phyloP scores from a whole-genome alignment of 441 rosid genomes.

The Jatropha podagrica region DNA sequence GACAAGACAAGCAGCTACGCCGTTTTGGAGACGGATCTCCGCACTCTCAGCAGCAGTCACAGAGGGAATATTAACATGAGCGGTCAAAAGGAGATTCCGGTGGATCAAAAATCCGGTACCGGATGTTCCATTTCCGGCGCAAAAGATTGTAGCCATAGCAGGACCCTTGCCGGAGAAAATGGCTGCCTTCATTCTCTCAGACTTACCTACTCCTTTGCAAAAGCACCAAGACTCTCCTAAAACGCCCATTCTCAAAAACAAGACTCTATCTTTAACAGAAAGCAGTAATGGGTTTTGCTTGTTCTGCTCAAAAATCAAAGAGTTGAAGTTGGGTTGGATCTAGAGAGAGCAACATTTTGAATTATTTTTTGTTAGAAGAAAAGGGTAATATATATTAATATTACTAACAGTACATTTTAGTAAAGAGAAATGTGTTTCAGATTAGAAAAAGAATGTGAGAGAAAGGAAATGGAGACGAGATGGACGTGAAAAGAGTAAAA shows the following conservation, averaged over 20 bases:
- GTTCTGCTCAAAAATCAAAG: background rate
- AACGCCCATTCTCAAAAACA: slow-evolving; percentile 51
- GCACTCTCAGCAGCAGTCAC: slow-evolving; percentile 73
- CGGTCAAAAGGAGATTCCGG: slow-evolving; percentile 84
- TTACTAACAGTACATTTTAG: background rate
- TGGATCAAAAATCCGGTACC: slow-evolving; percentile 85
- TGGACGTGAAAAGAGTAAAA: slow-evolving; percentile 40
- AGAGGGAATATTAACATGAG: slow-evolving; percentile 85
- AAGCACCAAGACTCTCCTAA: slow-evolving; percentile 84
- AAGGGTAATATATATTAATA: background rate
- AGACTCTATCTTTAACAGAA: background rate
- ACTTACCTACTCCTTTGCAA: slow-evolving; percentile 86
- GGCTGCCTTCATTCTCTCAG: slow-evolving; percentile 80
- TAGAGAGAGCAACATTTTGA: slow-evolving; percentile 12
- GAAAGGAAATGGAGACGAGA: slow-evolving; percentile 26
- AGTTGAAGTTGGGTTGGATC: slow-evolving; percentile 3
- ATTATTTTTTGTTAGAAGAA: background rate
- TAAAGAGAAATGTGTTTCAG: background rate
- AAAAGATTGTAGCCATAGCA: slow-evolving; percentile 65
- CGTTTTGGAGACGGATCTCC: slow-evolving; percentile 79
- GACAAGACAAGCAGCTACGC: slow-evolving; percentile 65
- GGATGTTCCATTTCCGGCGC: slow-evolving; percentile 42
- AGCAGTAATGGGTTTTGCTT: background rate
- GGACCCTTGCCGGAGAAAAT: slow-evolving; percentile 70
- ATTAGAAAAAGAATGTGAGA: background rate